Evolutionary conservation across 352 stramenopile genomes (phyloP), one percentile per base, ranked within the genome.

Genomic region (Phytopythium cucurbitacearum): DNA sequence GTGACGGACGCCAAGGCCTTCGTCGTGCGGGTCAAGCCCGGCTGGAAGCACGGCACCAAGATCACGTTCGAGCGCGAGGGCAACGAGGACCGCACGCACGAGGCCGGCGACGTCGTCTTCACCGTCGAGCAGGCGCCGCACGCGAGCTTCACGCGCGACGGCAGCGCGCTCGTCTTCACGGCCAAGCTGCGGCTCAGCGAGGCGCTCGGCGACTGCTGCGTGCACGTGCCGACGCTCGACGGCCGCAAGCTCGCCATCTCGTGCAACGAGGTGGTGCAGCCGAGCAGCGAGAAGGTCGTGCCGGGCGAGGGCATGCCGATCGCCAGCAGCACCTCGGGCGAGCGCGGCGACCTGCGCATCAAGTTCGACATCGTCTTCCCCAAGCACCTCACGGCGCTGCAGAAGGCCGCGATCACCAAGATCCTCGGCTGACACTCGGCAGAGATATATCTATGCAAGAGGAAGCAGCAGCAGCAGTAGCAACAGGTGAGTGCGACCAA

Each of bases 311-410:
- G 96, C 53, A 99, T 99, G 96, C 94, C 96, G 9, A 65, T 97
- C 34, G 67, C 91, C 0, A 85, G 59, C 43, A 85, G 49, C 38
- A 65, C 71, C 16, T 60, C 58, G 48, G 67, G 54, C 12, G 64
- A 71, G 33, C 95, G 87, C 56, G 96, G 96, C 37, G 91, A 98
- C 68, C 71, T 99, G 13, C 89, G 94, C 57, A 84, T 99, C 53
- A 97, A 85, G 43, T 98, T 98, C 67, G 81, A 98, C 62, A 97
- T 99, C 15, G 71, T 86, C 54, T 99, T 99, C 64, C 96, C 96
- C 37, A 95, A 95, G 61, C 76, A 96, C 54, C 77, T 99, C 46
- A 96, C 87, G 8, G 74, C 71, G 7, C 69, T 96, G 10, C 94
- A 99, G 70, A 98, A 97, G 71, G 78, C 73, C 3, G 80, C 84